A percentile compares a stretch with the other conserved stretches of the same genome.
phyloP scores from a whole-genome alignment of 768 basidiomycete genomes.

The Cubamyces sp. region DNA sequence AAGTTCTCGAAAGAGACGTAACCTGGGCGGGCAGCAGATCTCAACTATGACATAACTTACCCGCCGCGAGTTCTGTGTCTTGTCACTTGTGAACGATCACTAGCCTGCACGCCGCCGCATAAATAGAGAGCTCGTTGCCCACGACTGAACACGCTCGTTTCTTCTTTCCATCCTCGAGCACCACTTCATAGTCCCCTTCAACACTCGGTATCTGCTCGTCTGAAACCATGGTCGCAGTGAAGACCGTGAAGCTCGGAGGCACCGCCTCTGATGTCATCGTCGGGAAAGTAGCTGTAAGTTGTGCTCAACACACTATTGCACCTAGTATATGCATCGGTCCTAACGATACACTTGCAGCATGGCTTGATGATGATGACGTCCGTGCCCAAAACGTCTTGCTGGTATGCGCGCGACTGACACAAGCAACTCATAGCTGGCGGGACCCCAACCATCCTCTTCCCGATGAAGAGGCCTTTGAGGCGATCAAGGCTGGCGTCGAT shows the following conservation, averaged over 20 bases:
- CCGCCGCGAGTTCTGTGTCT: no score
- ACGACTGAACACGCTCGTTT: no score
- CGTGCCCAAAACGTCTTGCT: conserved; percentile 14
- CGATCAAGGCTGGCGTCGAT: conserved; percentile 58
- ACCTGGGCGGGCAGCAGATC: no score
- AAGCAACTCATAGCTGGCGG: conserved; percentile 30
- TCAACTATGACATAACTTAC: no score
- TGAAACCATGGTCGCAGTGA: conserved; percentile 33
- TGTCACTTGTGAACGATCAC: no score
- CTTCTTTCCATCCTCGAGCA: no score
- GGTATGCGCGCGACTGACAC: conserved; percentile 3
- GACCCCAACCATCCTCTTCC: conserved; percentile 44
- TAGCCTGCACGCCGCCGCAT: background rate
- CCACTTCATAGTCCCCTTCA: background rate
- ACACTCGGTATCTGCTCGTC: background rate
- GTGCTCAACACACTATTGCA: conserved; percentile 33
- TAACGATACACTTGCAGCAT: conserved; percentile 35
- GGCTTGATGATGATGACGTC: conserved; percentile 66
- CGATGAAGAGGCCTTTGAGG: conserved; percentile 63
- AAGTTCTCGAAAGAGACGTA: no score
- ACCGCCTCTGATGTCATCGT: conserved; percentile 42
- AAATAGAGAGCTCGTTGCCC: background rate
- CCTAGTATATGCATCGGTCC: background rate
- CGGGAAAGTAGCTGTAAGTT: conserved; percentile 44
- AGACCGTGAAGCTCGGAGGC: conserved; percentile 43